Conservation (phyloP, 2,329 filamentous ascomycete species). For the Botrytis tulipae region DNA sequence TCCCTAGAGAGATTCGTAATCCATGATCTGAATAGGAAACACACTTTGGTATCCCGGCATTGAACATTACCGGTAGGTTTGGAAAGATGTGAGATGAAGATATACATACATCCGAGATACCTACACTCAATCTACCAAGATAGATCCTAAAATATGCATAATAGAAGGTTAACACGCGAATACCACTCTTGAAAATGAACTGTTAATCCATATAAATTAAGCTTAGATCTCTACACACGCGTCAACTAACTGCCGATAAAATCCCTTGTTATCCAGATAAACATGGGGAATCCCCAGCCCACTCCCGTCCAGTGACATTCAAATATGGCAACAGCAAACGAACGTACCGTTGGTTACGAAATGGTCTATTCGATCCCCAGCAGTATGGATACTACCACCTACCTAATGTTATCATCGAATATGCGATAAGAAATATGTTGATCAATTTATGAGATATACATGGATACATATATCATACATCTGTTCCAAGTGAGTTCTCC, state of each 20-base stretch:
- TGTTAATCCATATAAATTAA: background rate
- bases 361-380: background rate
- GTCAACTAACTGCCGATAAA: background rate
- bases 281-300: slow-evolving; percentile 1
- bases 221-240: background rate
- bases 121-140: background rate
- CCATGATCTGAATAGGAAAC: background rate
- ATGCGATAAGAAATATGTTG: background rate
- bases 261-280: background rate
- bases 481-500: background rate
- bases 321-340: background rate
- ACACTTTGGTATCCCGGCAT: background rate
- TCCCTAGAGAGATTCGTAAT: background rate
- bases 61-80: background rate
- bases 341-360: background rate
- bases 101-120: background rate
- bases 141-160: background rate
- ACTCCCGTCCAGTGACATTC: background rate
- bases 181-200: background rate
- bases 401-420: background rate
- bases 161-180: background rate
- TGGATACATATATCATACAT: background rate
- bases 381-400: background rate
- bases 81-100: background rate
- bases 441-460: background rate